Percentiles rank a stretch among this genome's conserved stretches.
Evolutionary conservation across 2,329 filamentous ascomycete genomes (phyloP).

Genomic region (Aureobasidium melanogenum): DNA sequence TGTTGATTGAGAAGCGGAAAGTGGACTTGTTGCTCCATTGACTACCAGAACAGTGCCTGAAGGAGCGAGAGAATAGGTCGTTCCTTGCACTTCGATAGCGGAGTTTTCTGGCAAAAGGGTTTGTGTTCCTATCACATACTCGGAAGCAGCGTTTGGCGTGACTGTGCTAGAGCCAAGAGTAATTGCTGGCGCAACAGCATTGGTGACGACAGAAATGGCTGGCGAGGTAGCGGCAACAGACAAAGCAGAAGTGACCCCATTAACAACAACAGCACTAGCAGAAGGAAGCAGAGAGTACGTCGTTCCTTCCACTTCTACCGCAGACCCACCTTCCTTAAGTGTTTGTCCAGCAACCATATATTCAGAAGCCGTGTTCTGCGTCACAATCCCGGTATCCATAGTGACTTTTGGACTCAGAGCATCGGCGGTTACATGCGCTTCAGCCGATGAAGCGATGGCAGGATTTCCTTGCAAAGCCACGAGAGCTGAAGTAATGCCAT

Average conservation of each 20-base stretch:
- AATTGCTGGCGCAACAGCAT: neutral
- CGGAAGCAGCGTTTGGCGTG: neutral
- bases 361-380: constrained; percentile 7
- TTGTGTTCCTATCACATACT: neutral
- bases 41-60: constrained; percentile 20
- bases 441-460: neutral
- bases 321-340: constrained; percentile 5
- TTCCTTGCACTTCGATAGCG: constrained; percentile 6
- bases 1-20: neutral
- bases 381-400: constrained; percentile 9
- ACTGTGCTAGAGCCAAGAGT: neutral
- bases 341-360: constrained; percentile 14
- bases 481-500: neutral
- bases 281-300: constrained; percentile 12
- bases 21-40: neutral
- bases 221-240: neutral
- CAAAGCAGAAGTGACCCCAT: neutral
- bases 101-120: constrained; percentile 9
- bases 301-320: constrained; percentile 10
- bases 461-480: neutral
- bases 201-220: neutral
- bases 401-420: neutral
- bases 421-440: neutral
- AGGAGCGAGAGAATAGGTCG: constrained; percentile 13
- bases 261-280: constrained; percentile 21